Base-by-base conservation (phyloP, 352 stramenopile genomes). In the Globisporangium camurandrum region DNA sequence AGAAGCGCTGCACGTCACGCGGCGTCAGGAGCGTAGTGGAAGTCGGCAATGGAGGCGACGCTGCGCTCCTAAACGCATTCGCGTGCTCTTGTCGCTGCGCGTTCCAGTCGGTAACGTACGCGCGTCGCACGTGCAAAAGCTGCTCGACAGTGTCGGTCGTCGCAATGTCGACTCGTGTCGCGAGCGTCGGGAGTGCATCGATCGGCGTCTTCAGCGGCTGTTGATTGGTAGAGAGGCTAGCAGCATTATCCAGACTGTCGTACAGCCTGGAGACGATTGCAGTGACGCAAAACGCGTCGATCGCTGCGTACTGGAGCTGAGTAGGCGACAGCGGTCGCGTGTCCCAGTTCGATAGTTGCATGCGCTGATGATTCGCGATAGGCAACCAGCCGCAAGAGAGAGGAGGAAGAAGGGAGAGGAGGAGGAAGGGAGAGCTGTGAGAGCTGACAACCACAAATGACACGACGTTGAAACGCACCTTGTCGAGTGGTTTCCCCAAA, bases 331-430 rank as follows among this genome's bases (percentile, higher is more conserved):
- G 57, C 10, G 78, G 78, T 9, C 78, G 75, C 2, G 56, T 56
- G 36, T 86, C 70, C 71, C 75, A 86, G 38, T 86, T 83, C 1
- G 75, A 86, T 24, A 86, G 62, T 66, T 86, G 75, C 71, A 86
- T 86, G 50, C 62, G 62, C 75, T 44, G 14, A 11, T 27, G 11
- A 36, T 37, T 20, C 28, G 14, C 14, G 52, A 50, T 19, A 38
- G n/a, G 49, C 43, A 14, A 50, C 19, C 5, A 30, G 11, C 11
- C 20, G 30, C 8, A 28, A 24, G 17, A 54, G 37, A 9, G 1
- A 44, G n/a, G n/a, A n/a, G n/a, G n/a, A n/a, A n/a, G n/a, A n/a
- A n/a, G n/a, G n/a, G n/a, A n/a, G n/a, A n/a, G n/a, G n/a, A n/a
- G 38, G 11, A 42, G 2, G 19, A 14, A 24, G 4, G 8, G 20